Evolutionary conservation across 345 rosid genomes (phyloP).

Genomic region (Citrus glauca): DNA sequence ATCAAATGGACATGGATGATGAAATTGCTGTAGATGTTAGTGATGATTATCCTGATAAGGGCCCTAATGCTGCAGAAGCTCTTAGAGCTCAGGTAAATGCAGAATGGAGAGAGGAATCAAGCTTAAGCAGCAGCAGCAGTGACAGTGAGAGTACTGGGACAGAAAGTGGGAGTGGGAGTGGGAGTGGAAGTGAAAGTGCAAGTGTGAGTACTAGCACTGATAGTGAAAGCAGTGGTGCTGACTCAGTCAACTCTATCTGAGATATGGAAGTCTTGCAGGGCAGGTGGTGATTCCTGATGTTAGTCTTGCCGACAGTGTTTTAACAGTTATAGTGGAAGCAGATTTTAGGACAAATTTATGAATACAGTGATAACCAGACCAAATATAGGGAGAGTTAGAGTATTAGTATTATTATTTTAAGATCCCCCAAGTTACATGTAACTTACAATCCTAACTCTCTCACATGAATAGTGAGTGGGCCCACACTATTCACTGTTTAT

Average conservation of each 20-base stretch:
- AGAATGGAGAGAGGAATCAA: slow-evolving; percentile 32
- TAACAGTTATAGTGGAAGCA: neutral
- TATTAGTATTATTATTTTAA: neutral
- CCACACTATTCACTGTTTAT: too few relatives aligned
- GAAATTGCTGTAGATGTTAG: slow-evolving; percentile 80
- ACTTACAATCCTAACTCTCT: too few relatives aligned
- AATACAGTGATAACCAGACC: neutral
- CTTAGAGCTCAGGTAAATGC: slow-evolving; percentile 78
- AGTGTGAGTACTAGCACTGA: slow-evolving; percentile 35
- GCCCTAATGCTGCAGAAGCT: slow-evolving; percentile 81
- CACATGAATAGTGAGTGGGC: too few relatives aligned
- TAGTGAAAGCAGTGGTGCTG: slow-evolving; percentile 35
- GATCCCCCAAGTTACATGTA: too few relatives aligned
- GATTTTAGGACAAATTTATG: neutral
- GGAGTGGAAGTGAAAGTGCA: slow-evolving; percentile 43
- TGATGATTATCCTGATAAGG: slow-evolving; percentile 53
- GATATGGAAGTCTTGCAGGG: neutral
- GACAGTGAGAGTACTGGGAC: slow-evolving; percentile 46
- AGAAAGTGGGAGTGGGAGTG: slow-evolving; percentile 37
- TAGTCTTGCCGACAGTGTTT: slow-evolving; percentile 3
- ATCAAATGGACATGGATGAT: slow-evolving; percentile 47
- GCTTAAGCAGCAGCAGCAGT: slow-evolving; percentile 62
- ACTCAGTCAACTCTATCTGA: slow-evolving; percentile 34
- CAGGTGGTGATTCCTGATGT: neutral
- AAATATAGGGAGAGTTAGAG: neutral